phyloP scores from a whole-genome alignment of 306 rosid species.

The Cicer judaicum region DNA sequence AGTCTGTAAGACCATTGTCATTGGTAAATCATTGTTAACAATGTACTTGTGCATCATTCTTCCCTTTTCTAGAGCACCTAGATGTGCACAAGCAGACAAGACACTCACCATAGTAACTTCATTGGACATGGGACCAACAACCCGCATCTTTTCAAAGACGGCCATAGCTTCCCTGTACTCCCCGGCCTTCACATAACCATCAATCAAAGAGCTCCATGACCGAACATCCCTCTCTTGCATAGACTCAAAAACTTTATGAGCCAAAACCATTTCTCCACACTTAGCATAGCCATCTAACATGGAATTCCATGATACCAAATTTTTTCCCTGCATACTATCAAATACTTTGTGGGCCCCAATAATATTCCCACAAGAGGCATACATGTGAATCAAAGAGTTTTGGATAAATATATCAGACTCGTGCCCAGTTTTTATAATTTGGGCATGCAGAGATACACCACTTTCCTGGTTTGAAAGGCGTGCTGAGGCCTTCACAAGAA shows the following conservation, averaged over 20 bases:
- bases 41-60: conserved; percentile 59
- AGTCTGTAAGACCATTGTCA: conserved; percentile 66
- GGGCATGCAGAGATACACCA: conserved; percentile 71
- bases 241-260: conserved; percentile 61
- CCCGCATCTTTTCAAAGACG: conserved; percentile 60
- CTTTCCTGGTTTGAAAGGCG: conserved; percentile 56
- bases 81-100: conserved; percentile 71
- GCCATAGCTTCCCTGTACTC: conserved; percentile 58
- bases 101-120: conserved; percentile 88
- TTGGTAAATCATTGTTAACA: conserved; percentile 56
- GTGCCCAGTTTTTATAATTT: conserved; percentile 59
- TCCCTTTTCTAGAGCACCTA: conserved; percentile 76
- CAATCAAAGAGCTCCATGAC: conserved; percentile 41
- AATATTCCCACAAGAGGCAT: conserved; percentile 64
- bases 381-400: conserved; percentile 81
- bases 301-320: conserved; percentile 78
- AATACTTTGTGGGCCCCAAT: conserved; percentile 61
- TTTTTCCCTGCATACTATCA: conserved; percentile 54
- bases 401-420: conserved; percentile 62
- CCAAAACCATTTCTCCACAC: conserved; percentile 65
- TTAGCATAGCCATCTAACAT: conserved; percentile 84
- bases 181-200: no score
- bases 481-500: conserved; percentile 74
- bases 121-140: conserved; percentile 63
- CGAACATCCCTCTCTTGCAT: conserved; percentile 72